A percentile compares a stretch with the other conserved stretches of the same genome.
Conservation (phyloP, 331 rosid species). For the Saraca asoca region DNA sequence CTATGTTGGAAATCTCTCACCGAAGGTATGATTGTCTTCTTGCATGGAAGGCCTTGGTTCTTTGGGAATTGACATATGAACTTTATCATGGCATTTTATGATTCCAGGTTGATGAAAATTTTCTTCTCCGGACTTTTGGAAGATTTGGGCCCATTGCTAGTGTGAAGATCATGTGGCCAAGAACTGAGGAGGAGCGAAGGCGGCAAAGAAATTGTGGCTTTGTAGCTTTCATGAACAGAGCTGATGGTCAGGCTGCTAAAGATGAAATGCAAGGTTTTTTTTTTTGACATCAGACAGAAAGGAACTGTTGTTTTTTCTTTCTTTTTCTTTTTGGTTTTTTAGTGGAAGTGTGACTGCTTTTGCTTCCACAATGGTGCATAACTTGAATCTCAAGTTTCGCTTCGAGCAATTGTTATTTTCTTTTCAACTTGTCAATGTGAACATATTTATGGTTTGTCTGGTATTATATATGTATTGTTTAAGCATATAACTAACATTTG, state of each 20-base stretch:
- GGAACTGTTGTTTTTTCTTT: too few relatives aligned
- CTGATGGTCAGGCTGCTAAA: constrained; percentile 98
- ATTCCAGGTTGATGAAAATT: constrained; percentile 92
- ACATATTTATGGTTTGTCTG: constrained; percentile 4
- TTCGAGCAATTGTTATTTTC: constrained; percentile 20
- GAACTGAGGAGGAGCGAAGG: constrained; percentile 98
- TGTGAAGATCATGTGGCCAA: constrained; percentile 99
- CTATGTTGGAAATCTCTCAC: constrained; percentile 98
- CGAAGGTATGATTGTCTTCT: constrained; percentile 58
- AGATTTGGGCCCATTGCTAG: constrained; percentile 99
- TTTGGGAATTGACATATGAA: constrained; percentile 4
- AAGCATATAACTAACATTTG: background rate
- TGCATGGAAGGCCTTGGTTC: constrained; percentile 25
- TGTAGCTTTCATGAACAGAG: constrained; percentile 99
- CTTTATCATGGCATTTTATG: constrained; percentile 31
- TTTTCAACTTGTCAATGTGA: constrained; percentile 10
- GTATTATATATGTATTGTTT: constrained; percentile 3
- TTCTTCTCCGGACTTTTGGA: constrained; percentile 97
- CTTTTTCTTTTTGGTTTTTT: background rate
- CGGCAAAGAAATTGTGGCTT: constrained; percentile 99
- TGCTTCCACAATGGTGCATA: constrained; percentile 22
- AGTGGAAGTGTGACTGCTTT: constrained; percentile 3
- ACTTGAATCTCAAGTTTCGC: constrained; percentile 11
- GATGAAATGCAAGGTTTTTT: constrained; percentile 97
- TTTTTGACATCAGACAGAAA: constrained; percentile 10